Percentiles rank a stretch among this genome's conserved stretches.
phyloP scores from a whole-genome alignment of 176 grass and related monocot genomes.

The Aegilops bicornis region DNA sequence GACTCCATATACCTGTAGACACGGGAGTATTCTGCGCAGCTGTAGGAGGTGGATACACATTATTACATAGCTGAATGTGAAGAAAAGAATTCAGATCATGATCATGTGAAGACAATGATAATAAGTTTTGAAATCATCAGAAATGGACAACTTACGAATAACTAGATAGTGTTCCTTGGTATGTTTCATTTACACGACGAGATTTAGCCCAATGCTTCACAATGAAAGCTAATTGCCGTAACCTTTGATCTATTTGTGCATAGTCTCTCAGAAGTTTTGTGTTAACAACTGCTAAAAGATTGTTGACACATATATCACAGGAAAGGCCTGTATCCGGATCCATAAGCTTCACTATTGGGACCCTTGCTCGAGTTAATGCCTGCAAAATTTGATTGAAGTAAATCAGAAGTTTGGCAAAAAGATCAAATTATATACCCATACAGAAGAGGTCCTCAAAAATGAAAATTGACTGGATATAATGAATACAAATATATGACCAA shows the following conservation, averaged over 20 bases:
- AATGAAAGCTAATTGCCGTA: slow-evolving; percentile 85
- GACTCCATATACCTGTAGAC: slow-evolving; percentile 75
- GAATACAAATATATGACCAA: background rate
- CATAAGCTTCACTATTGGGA: slow-evolving; percentile 99
- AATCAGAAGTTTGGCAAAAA: slow-evolving; percentile 27
- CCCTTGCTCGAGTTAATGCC: slow-evolving; percentile 94
- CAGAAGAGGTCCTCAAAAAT: background rate
- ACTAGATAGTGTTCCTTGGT: slow-evolving; percentile 98
- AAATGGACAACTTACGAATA: slow-evolving; percentile 75
- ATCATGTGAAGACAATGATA: background rate
- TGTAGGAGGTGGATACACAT: slow-evolving; percentile 98
- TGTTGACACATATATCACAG: slow-evolving; percentile 98
- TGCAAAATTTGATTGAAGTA: slow-evolving; percentile 41
- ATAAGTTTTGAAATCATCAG: slow-evolving; percentile 1
- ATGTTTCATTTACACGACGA: slow-evolving; percentile 93
- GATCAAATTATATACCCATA: slow-evolving; percentile 19
- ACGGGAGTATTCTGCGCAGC: slow-evolving; percentile 86
- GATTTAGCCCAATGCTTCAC: slow-evolving; percentile 98
- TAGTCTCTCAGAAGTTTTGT: slow-evolving; percentile 97
- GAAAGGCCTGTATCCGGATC: slow-evolving; percentile 88
- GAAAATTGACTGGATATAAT: slow-evolving; percentile 1
- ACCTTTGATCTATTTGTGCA: slow-evolving; percentile 77
- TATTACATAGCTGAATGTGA: slow-evolving; percentile 80
- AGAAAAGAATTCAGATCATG: slow-evolving; percentile 25
- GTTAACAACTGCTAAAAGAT: slow-evolving; percentile 97